phyloP scores from a whole-genome alignment of 202 grass and related monocot species.

The Tripidium arundinaceum region DNA sequence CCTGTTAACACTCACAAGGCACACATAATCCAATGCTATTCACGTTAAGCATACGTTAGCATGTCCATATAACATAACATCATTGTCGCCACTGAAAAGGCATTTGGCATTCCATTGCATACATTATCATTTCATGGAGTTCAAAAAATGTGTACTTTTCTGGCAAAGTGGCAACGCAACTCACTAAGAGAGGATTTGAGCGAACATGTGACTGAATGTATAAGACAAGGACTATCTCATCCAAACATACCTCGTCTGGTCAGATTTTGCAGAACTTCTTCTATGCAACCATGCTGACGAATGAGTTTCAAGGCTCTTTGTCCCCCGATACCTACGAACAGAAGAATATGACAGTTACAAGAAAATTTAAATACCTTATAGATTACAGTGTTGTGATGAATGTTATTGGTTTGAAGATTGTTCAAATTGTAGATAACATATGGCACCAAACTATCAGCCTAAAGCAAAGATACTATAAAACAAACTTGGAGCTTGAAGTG shows the following conservation, averaged over 20 bases:
- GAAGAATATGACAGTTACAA: conserved; percentile 1
- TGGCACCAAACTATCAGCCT: background rate
- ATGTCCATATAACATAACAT: too few species aligned
- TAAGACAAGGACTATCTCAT: too few species aligned
- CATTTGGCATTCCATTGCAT: too few species aligned
- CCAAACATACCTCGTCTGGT: too few species aligned
- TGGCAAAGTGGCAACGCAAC: too few species aligned
- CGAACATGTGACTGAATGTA: too few species aligned
- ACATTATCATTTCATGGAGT: too few species aligned
- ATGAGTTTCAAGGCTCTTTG: conserved; percentile 94
- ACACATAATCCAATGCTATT: too few species aligned
- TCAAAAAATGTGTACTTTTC: conserved; percentile 1
- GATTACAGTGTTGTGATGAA: background rate
- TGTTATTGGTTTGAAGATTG: background rate
- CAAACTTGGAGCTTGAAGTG: conserved; percentile 13
- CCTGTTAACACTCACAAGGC: conserved; percentile 2
- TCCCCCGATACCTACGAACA: conserved; percentile 75
- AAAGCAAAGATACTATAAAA: conserved; percentile 11
- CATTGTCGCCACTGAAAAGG: too few species aligned
- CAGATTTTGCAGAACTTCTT: too few species aligned
- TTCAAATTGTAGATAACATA: conserved; percentile 20
- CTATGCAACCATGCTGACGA: conserved; percentile 64
- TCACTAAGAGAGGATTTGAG: too few species aligned
- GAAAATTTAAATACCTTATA: conserved; percentile 11
- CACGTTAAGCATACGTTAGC: too few species aligned